A percentile compares a stretch with the other conserved stretches of the same genome.
Evolutionary conservation across 768 basidiomycete genomes (phyloP).

Genomic region (Kwoniella dendrophila): DNA sequence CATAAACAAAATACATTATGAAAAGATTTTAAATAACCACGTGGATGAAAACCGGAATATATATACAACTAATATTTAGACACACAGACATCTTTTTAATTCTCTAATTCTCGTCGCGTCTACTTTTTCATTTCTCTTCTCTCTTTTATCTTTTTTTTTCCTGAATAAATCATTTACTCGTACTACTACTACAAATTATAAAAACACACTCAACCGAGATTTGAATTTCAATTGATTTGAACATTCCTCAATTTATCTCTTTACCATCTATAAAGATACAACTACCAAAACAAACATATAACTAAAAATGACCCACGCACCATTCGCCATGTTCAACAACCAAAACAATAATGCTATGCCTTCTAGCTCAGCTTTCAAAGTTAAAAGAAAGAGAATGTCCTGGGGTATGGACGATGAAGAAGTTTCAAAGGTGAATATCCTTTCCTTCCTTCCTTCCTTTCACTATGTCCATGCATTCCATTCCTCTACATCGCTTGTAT

Average conservation of each 20-base stretch:
- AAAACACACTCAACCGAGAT: slow-evolving; percentile 1
- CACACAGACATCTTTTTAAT: slow-evolving; percentile 9
- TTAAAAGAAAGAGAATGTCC: slow-evolving; percentile 43
- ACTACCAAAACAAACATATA: too few relatives aligned
- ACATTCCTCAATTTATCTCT: neutral
- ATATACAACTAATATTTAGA: slow-evolving; percentile 8
- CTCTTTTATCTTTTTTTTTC: slow-evolving; percentile 3
- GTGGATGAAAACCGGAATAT: slow-evolving; percentile 4
- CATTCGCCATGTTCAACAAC: slow-evolving; percentile 23
- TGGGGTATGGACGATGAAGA: slow-evolving; percentile 38
- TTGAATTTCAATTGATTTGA: neutral
- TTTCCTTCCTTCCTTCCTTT: neutral
- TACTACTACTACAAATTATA: neutral
- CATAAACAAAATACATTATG: neutral
- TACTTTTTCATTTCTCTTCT: slow-evolving; percentile 15
- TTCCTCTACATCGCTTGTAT: slow-evolving; percentile 1
- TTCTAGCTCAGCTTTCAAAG: slow-evolving; percentile 34
- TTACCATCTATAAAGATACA: neutral
- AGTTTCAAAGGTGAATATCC: slow-evolving; percentile 32
- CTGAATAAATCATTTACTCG: slow-evolving; percentile 21
- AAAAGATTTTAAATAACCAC: too few relatives aligned
- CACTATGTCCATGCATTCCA: neutral
- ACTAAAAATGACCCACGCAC: slow-evolving; percentile 25
- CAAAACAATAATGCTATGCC: slow-evolving; percentile 16
- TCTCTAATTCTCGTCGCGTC: slow-evolving; percentile 12